Evolutionary conservation across 352 stramenopile genomes (phyloP).

Genomic region (Pythium aristosporum): DNA sequence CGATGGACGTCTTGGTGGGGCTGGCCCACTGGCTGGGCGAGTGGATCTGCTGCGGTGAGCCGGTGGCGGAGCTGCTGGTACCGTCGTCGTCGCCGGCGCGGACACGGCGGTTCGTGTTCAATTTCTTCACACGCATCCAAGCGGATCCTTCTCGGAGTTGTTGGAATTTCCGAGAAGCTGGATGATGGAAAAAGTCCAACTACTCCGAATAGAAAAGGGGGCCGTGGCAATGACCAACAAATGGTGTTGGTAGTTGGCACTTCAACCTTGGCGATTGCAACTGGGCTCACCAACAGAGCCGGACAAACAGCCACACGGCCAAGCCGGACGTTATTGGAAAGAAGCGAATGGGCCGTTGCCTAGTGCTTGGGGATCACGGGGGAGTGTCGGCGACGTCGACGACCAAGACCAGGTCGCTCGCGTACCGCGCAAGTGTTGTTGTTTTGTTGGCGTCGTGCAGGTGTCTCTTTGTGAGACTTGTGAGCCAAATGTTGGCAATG

Average conservation of each 20-base stretch:
- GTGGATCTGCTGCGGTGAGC: constrained; percentile 5
- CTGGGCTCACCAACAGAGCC: too few species aligned
- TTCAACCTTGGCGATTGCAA: too few species aligned
- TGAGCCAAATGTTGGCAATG: constrained; percentile 13
- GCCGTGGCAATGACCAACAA: background rate
- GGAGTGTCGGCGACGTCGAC: background rate
- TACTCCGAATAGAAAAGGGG: too few species aligned
- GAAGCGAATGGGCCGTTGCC: background rate
- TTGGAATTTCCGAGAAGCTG: background rate
- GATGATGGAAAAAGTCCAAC: background rate
- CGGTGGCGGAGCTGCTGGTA: constrained; percentile 5
- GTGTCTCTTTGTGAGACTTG: constrained; percentile 23
- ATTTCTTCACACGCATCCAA: constrained; percentile 79
- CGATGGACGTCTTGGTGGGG: constrained; percentile 7
- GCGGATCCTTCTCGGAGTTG: background rate
- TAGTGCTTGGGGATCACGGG: background rate
- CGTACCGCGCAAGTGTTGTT: background rate
- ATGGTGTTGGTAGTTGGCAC: background rate
- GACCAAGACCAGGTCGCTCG: background rate
- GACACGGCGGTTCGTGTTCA: constrained; percentile 59
- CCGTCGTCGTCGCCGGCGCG: constrained; percentile 67
- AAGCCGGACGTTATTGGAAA: background rate
- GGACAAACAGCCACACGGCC: too few species aligned
- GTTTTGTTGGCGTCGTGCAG: constrained; percentile 6
- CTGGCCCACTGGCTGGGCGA: constrained; percentile 20